phyloP scores from a whole-genome alignment of 192 early-diverging fungal genomes.

The Mortierella alpina region DNA sequence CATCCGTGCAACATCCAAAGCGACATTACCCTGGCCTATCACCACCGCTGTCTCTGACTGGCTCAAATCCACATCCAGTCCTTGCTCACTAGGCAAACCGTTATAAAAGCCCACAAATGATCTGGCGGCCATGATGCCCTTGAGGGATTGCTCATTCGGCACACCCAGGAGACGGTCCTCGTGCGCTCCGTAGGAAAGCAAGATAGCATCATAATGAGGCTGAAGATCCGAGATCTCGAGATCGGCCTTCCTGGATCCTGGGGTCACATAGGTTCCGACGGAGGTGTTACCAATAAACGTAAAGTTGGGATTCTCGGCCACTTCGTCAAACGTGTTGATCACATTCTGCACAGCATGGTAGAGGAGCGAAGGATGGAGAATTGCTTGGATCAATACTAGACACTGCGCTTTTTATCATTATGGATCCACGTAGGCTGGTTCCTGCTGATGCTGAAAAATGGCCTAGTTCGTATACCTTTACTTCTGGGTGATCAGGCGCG shows the following conservation, averaged over 20 bases:
- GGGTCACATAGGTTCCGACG: slow-evolving; percentile 60
- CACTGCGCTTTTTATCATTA: not conserved
- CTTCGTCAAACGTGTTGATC: slow-evolving; percentile 86
- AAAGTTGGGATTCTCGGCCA: slow-evolving; percentile 74
- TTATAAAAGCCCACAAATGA: slow-evolving; percentile 97
- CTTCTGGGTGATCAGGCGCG: slow-evolving; percentile 97
- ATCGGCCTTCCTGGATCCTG: slow-evolving; percentile 36
- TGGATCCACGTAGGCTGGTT: no score
- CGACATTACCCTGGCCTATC: slow-evolving; percentile 96
- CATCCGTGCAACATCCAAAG: slow-evolving; percentile 90
- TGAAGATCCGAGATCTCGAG: slow-evolving; percentile 65
- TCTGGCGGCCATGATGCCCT: slow-evolving; percentile 80
- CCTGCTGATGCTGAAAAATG: not conserved
- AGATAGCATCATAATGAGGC: slow-evolving; percentile 75
- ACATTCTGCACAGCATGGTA: slow-evolving; percentile 70
- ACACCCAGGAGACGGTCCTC: slow-evolving; percentile 77
- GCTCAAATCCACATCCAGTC: slow-evolving; percentile 70
- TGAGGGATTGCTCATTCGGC: slow-evolving; percentile 67
- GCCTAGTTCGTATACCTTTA: slow-evolving; percentile 72
- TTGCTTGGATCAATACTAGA: not conserved
- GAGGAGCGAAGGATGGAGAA: not conserved
- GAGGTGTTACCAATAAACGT: slow-evolving; percentile 85
- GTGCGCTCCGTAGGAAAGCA: slow-evolving; percentile 89
- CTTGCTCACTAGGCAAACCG: slow-evolving; percentile 77
- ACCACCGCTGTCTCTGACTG: slow-evolving; percentile 80